A percentile compares a stretch with the other conserved stretches of the same genome.
Evolutionary conservation across 371 early-diverging fungal genomes (phyloP).

Genomic region (Rhizopus delemar): DNA sequence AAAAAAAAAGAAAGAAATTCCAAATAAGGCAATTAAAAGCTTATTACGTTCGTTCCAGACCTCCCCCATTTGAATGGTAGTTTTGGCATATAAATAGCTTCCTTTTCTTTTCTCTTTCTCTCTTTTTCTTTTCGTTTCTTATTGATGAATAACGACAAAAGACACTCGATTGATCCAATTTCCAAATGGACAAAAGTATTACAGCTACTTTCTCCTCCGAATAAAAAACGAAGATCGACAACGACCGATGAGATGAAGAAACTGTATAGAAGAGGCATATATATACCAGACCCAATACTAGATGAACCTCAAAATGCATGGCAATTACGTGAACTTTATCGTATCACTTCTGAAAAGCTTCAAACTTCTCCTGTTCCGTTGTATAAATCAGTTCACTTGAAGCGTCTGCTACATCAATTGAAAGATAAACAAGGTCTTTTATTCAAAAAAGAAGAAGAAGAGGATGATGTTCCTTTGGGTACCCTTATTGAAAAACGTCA

Average conservation of each 20-base stretch:
- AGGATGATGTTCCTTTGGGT: slow-evolving; percentile 18
- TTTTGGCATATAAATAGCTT: background rate
- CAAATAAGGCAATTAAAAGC: too few relatives aligned
- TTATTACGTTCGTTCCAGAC: too few relatives aligned
- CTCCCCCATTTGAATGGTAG: background rate
- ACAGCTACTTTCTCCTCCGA: slow-evolving; percentile 12
- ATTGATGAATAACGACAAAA: background rate
- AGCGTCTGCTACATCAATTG: slow-evolving; percentile 9
- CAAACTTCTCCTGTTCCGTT: slow-evolving; percentile 17
- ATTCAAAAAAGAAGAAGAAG: slow-evolving; percentile 8
- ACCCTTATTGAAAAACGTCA: slow-evolving; percentile 11
- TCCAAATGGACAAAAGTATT: slow-evolving; percentile 19
- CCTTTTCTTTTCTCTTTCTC: background rate
- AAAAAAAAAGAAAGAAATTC: too few relatives aligned
- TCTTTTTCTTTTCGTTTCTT: background rate
- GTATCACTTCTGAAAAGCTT: slow-evolving; percentile 22
- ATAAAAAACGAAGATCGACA: slow-evolving; percentile 18
- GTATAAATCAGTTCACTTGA: slow-evolving; percentile 20
- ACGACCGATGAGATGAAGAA: slow-evolving; percentile 2
- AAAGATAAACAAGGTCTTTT: background rate
- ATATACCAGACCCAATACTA: slow-evolving; percentile 10
- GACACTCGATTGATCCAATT: background rate
- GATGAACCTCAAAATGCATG: slow-evolving; percentile 20
- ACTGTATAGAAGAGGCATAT: slow-evolving; percentile 16
- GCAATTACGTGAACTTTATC: slow-evolving; percentile 24